These are phyloP conservation scores for Scheffersomyces ergatensis DNA, from an alignment of 805 yeast genomes.

Conservation along the genomic window DNA sequence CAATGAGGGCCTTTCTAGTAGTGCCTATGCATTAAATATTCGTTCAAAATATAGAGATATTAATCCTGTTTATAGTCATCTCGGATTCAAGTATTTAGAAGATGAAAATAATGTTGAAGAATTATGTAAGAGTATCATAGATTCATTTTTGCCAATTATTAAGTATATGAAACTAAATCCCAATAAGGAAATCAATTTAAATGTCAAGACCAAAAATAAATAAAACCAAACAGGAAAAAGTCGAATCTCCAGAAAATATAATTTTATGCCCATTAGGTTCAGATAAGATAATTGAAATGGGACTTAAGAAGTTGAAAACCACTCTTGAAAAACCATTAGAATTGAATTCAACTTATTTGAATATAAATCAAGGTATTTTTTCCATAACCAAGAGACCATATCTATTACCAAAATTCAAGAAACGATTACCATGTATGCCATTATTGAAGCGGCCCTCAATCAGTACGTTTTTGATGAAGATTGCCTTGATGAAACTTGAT, in stretches of 20 bases:
- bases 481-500: neutral
- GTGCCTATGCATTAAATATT: conserved; percentile 1
- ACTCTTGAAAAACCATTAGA: too few relatives aligned
- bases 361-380: conserved; percentile 2
- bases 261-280: too few relatives aligned
- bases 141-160: too few relatives aligned
- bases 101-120: neutral
- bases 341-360: conserved; percentile 2
- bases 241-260: too few relatives aligned
- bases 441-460: neutral
- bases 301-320: too few relatives aligned
- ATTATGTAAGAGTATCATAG: neutral
- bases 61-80: conserved; percentile 5
- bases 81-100: conserved; percentile 9
- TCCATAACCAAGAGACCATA: conserved; percentile 3
- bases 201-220: too few relatives aligned
- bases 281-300: too few relatives aligned
- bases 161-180: too few relatives aligned
- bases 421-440: conserved; percentile 5
- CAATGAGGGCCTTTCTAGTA: too few relatives aligned
- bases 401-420: conserved; percentile 3
- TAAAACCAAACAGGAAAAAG: too few relatives aligned
- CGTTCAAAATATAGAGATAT: conserved; percentile 1
- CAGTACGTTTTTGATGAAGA: neutral
- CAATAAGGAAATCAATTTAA: too few relatives aligned